Evolutionary conservation across 2,329 filamentous ascomycete species (phyloP), one percentile per base, ranked within the genome.

Genomic region (Ophiostoma fasciatum): DNA sequence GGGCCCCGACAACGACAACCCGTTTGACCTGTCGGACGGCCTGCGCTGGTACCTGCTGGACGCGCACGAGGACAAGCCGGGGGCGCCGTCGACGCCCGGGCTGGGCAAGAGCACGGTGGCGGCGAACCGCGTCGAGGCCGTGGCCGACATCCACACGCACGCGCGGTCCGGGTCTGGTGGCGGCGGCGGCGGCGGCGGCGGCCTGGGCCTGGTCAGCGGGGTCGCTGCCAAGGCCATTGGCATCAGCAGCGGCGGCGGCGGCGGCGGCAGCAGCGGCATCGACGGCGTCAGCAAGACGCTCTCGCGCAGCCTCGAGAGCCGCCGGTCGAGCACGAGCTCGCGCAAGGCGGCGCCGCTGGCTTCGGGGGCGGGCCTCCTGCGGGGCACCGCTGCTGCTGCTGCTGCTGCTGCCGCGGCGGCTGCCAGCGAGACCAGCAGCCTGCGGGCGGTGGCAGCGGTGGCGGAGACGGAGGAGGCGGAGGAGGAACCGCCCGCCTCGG

Each of bases 31-130:
- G 11, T 94, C 85, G 0, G 90, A 98, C 49, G 90, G 90, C 4
- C 62, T 98, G 32, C 76, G 88, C 23, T 98, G 90, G 90, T 96
- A 94, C 57, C 70, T 98, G 6, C 78, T 98, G 25, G 88, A 98
- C 52, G 90, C 90, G 0, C 69, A 74, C 2, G 90, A 98, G 57
- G 90, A 98, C 57, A 94, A 94, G 51, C 75, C 84, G 1, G 81
- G 81, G 1, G 87, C 85, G 3, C 90, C 90, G 1, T 78, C 81
- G n/a, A 96, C 88, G 0, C 88, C 90, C 0, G 87, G 88, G 0
- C 69, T 94, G 37, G 83, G 82, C 27, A 94, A 93, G 56, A 87
- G 79, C 45, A 96, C 90, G 0, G 87, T 94, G 13, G 84, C 84
- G 11, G 79, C 82, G 27, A 85, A 83, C 44, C 79, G 80, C 36